Evolutionary conservation across 371 early-diverging fungal species (phyloP), one percentile per base, ranked within the genome.

Genomic region (Mucor mucedo): DNA sequence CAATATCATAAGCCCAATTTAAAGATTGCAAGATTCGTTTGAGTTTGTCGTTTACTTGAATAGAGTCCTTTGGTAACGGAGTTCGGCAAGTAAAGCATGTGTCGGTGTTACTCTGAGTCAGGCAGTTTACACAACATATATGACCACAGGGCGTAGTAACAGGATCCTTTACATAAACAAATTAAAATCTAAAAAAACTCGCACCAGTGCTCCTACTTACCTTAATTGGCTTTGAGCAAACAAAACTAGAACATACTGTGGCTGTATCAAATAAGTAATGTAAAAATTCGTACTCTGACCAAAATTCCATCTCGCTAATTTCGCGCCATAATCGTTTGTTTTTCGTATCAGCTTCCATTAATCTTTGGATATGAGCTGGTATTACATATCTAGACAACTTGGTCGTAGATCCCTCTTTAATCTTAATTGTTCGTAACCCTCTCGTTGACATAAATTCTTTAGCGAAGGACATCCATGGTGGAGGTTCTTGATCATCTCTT

Each of bases 401-500:
- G 10, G 70, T 49, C 10, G 27, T 58, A 14, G 58, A 28, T 8
- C 53, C 14, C 4, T 39, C 16, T 11, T 63, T 42, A 13, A 35
- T 47, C 9, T 41, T 21, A 0, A 68, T 61, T 38, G 61, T 49
- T 7, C 58, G 52, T 1, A 87, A 33, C 0, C 88, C 87, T 27
- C 77, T 61, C 10, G 68, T 60, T 28, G 48, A 52, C 8, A 76
- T 78, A 3, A 73, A 35, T 14, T 41, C 39, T 42, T 73, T 75
- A 14, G 86, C 83, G 5, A 27, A 78, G 5, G 39, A 14, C 0
- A 86, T 84, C 89, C 89, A 90, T 1, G 89, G 88, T 28, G 85
- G 82, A 1, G 85, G 81, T 44, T 85, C 86, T 0, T 67, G 63
- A 62, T 89, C 91, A 49, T 89, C 89, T 50, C 91, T 77, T 35